phyloP scores from a whole-genome alignment of 31 red algal genomes.

The Asparagopsis taxiformis region DNA sequence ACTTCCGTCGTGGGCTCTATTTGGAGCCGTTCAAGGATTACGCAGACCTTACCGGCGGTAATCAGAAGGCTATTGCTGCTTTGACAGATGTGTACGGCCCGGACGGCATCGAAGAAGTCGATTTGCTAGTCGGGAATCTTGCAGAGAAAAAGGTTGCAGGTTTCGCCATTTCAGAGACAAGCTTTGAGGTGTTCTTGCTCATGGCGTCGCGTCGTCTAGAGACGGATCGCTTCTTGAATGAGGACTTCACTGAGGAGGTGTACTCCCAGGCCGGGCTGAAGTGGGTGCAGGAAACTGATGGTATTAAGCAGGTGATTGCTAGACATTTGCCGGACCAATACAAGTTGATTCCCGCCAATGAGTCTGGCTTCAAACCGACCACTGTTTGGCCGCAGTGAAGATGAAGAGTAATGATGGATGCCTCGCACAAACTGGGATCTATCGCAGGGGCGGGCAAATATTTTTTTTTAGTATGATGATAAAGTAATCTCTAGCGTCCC shows the following conservation, averaged over 20 bases:
- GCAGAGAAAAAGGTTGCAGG: conserved; percentile 36
- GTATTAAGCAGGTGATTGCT: too few relatives aligned
- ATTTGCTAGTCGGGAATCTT: conserved; percentile 21
- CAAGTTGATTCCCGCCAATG: too few relatives aligned
- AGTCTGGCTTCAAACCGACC: too few relatives aligned
- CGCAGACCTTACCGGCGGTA: background rate
- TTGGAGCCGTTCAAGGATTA: conserved; percentile 10
- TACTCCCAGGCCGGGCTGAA: conserved; percentile 10
- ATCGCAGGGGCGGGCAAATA: too few relatives aligned
- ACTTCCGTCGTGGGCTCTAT: conserved; percentile 29
- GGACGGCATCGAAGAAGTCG: conserved; percentile 23
- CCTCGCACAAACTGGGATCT: too few relatives aligned
- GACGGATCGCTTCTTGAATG: conserved; percentile 16
- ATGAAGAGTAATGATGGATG: too few relatives aligned
- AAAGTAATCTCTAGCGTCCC: too few relatives aligned
- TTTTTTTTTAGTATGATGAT: too few relatives aligned
- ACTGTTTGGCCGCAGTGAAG: too few relatives aligned
- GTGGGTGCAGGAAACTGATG: conserved; percentile 20
- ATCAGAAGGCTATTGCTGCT: background rate
- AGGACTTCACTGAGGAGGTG: conserved; percentile 12
- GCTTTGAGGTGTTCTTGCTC: conserved; percentile 19
- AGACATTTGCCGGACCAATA: too few relatives aligned
- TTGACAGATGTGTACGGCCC: conserved; percentile 18
- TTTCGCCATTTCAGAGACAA: conserved; percentile 23
- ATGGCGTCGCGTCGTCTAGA: conserved; percentile 34